These are phyloP conservation scores for Phytophthora palmivora DNA, from an alignment of 352 stramenopile genomes.

Conservation along the genomic window DNA sequence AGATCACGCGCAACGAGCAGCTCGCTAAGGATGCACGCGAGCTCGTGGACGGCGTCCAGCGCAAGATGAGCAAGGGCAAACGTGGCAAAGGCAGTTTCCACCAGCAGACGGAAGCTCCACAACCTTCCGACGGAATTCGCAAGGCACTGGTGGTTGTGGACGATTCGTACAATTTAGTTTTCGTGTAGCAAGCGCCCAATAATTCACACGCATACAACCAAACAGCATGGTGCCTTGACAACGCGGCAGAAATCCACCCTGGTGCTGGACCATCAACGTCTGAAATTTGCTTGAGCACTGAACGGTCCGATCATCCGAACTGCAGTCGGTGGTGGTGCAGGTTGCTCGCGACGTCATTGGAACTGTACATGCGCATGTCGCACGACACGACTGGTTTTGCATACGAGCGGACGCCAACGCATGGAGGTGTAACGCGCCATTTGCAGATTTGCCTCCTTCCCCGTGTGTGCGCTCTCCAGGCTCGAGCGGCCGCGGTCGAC, in stretches of 20 bases:
- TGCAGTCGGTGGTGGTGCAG: too few species aligned
- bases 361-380: too few species aligned
- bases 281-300: constrained; percentile 1
- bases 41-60: constrained; percentile 53
- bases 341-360: too few species aligned
- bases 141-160: constrained; percentile 43
- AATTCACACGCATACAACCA: constrained; percentile 8
- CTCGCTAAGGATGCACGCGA: constrained; percentile 63
- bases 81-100: constrained; percentile 17
- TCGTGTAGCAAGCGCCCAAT: constrained; percentile 39
- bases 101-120: constrained; percentile 2
- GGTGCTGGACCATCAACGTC: constrained; percentile 6
- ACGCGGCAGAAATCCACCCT: constrained; percentile 12
- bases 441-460: constrained; percentile 31
- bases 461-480: constrained; percentile 8
- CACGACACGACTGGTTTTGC: constrained; percentile 1
- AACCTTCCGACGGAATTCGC: constrained; percentile 1
- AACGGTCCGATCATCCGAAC: constrained; percentile 13
- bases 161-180: constrained; percentile 58
- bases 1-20: constrained; percentile 59
- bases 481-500: constrained; percentile 36
- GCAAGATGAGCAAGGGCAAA: constrained; percentile 49
- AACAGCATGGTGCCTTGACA: neutral
- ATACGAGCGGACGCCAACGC: constrained; percentile 18
- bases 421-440: neutral